These are phyloP conservation scores for Russula foetens DNA, from an alignment of 768 basidiomycete species.

Conservation along the genomic window DNA sequence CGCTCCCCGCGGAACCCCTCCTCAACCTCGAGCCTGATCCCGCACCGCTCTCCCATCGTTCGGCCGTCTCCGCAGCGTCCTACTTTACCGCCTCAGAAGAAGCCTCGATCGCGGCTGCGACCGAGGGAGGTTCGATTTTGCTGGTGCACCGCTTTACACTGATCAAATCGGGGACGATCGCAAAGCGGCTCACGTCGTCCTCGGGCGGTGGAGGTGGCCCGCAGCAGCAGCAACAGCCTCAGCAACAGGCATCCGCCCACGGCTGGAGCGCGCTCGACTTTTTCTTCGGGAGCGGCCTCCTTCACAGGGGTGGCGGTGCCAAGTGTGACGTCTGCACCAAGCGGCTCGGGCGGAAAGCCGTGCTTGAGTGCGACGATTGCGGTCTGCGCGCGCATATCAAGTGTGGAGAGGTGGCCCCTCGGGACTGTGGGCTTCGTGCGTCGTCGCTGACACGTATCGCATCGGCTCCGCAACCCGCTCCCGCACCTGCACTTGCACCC, in stretches of 20 bases:
- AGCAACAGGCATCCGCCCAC: not conserved
- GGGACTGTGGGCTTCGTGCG: constrained; percentile 63
- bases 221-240: too few relatives aligned
- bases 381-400: constrained; percentile 79
- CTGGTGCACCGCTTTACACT: constrained; percentile 82
- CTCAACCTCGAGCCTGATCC: constrained; percentile 9
- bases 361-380: constrained; percentile 86
- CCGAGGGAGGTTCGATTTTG: constrained; percentile 63
- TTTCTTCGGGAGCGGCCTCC: constrained; percentile 64
- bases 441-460: not conserved
- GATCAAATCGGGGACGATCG: constrained; percentile 68
- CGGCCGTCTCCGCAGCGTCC: constrained; percentile 29
- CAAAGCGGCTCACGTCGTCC: constrained; percentile 30
- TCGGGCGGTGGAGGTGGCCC: constrained; percentile 15
- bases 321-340: constrained; percentile 82
- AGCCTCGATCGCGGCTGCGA: constrained; percentile 54
- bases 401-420: constrained; percentile 76
- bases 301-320: constrained; percentile 35
- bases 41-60: not conserved
- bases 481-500: too few relatives aligned
- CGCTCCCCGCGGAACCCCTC: constrained; percentile 19
- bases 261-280: constrained; percentile 76
- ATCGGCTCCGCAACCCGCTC: not conserved
- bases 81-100: constrained; percentile 55
- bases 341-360: constrained; percentile 79